A percentile compares a stretch with the other conserved stretches of the same genome.
Conservation (phyloP, 768 basidiomycete species). For the Suillus lakei region DNA sequence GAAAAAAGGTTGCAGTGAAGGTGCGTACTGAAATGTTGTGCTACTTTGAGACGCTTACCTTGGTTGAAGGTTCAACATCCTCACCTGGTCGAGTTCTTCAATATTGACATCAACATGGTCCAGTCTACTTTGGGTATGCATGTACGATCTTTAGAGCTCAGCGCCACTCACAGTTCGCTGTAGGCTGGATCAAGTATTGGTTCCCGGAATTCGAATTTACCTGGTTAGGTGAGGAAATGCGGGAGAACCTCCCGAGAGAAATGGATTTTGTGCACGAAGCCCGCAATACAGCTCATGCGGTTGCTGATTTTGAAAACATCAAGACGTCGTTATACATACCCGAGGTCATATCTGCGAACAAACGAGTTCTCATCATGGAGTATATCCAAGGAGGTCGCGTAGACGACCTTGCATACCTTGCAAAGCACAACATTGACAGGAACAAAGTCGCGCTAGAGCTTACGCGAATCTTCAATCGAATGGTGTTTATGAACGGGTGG, state of each 20-base stretch:
- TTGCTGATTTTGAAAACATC: slow-evolving; percentile 69
- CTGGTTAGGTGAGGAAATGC: slow-evolving; percentile 96
- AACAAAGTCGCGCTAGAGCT: slow-evolving; percentile 94
- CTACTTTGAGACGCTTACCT: slow-evolving; percentile 12
- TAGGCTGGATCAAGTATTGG: slow-evolving; percentile 86
- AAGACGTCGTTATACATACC: slow-evolving; percentile 89
- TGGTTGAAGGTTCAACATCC: slow-evolving; percentile 81
- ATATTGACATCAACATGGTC: slow-evolving; percentile 89
- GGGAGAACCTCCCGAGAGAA: slow-evolving; percentile 86
- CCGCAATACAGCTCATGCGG: slow-evolving; percentile 74
- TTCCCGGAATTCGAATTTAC: slow-evolving; percentile 97
- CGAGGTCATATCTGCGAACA: slow-evolving; percentile 76
- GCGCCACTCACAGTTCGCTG: slow-evolving; percentile 11
- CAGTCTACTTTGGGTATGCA: slow-evolving; percentile 67
- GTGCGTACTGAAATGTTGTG: slow-evolving; percentile 38
- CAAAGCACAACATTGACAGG: slow-evolving; percentile 82
- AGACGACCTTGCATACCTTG: slow-evolving; percentile 86
- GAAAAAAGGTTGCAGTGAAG: slow-evolving; percentile 86
- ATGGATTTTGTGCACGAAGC: slow-evolving; percentile 96
- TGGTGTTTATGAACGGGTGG: slow-evolving; percentile 96
- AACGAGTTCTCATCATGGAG: slow-evolving; percentile 93
- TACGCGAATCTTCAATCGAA: slow-evolving; percentile 86
- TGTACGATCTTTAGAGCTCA: not conserved
- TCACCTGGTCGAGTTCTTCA: slow-evolving; percentile 88
- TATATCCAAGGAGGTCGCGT: slow-evolving; percentile 89